phyloP scores from a whole-genome alignment of 306 rosid species.

The Vigna angularis region DNA sequence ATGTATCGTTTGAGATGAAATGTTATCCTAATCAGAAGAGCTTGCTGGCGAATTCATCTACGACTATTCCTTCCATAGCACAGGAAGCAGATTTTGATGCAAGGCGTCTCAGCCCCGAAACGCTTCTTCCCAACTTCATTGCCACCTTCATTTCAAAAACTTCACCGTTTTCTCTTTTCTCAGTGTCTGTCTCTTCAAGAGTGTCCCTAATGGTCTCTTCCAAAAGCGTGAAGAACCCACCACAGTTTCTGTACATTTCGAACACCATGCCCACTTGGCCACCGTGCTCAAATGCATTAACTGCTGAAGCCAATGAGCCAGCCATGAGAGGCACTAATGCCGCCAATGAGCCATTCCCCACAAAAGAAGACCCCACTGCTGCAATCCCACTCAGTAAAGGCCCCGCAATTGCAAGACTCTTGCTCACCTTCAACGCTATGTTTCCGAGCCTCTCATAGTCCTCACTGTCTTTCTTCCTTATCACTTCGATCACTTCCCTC shows the following conservation, averaged over 20 bases:
- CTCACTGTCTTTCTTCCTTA: conserved; percentile 59
- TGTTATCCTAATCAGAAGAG: not conserved
- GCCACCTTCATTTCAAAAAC: conserved; percentile 66
- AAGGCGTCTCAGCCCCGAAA: conserved; percentile 54
- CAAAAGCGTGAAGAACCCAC: conserved; percentile 57
- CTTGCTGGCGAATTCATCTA: conserved; percentile 58
- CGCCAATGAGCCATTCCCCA: conserved; percentile 44
- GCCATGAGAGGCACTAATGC: conserved; percentile 52
- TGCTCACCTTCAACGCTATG: conserved; percentile 58
- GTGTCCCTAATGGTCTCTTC: conserved; percentile 52
- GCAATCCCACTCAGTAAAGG: conserved; percentile 68
- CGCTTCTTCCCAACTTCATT: conserved; percentile 63
- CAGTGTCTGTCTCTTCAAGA: conserved; percentile 56
- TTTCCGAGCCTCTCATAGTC: conserved; percentile 75
- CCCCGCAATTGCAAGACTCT: conserved; percentile 62
- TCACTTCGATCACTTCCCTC: conserved; percentile 53
- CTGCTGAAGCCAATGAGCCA: conserved; percentile 53
- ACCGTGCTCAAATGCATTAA: conserved; percentile 63
- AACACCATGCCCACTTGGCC: conserved; percentile 73
- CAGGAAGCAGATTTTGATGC: conserved; percentile 53
- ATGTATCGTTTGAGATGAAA: accelerated
- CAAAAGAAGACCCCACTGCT: conserved; percentile 54
- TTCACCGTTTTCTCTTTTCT: conserved; percentile 67
- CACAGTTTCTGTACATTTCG: conserved; percentile 70
- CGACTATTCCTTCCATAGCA: conserved; percentile 41